These are phyloP conservation scores for Camellia lanceoleosa DNA, from an alignment of 148 eudicot genomes.

Conservation along the genomic window DNA sequence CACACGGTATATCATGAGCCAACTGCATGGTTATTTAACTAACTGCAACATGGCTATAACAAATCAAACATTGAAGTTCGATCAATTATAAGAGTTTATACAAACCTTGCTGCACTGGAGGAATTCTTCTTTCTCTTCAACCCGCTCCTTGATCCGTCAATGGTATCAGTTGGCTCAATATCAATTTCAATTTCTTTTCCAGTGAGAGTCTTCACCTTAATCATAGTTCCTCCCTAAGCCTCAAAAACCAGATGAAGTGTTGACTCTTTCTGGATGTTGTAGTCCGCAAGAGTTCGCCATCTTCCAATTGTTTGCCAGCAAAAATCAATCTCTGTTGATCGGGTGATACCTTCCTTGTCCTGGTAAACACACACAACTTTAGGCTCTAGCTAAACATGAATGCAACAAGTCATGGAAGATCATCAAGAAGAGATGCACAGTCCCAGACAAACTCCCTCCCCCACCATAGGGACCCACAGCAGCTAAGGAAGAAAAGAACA, in stretches of 20 bases:
- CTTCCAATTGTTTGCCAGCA: slow-evolving; percentile 43
- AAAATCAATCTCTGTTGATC: slow-evolving; percentile 43
- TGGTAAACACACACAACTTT: slow-evolving; percentile 8
- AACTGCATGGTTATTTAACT: too few relatives aligned
- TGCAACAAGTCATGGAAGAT: neutral
- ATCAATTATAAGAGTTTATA: neutral
- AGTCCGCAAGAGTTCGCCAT: slow-evolving; percentile 44
- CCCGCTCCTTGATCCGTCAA: slow-evolving; percentile 61
- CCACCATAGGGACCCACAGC: too few relatives aligned
- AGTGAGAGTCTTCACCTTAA: slow-evolving; percentile 60
- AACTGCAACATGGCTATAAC: neutral
- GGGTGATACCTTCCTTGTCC: slow-evolving; percentile 42
- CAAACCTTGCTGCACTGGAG: slow-evolving; percentile 56
- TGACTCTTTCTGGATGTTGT: slow-evolving; percentile 43
- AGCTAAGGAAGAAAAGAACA: too few relatives aligned
- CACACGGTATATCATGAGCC: neutral
- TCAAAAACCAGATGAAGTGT: slow-evolving; percentile 38
- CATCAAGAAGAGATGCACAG: too few relatives aligned
- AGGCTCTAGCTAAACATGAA: neutral
- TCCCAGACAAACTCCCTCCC: too few relatives aligned
- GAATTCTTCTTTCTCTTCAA: slow-evolving; percentile 63
- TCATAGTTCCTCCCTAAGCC: slow-evolving; percentile 58
- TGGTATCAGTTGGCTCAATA: slow-evolving; percentile 64
- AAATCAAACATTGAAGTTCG: neutral
- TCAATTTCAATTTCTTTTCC: slow-evolving; percentile 62